These are phyloP conservation scores for Daedaleopsis sinensis DNA, from an alignment of 768 basidiomycete genomes.

Conservation along the genomic window DNA sequence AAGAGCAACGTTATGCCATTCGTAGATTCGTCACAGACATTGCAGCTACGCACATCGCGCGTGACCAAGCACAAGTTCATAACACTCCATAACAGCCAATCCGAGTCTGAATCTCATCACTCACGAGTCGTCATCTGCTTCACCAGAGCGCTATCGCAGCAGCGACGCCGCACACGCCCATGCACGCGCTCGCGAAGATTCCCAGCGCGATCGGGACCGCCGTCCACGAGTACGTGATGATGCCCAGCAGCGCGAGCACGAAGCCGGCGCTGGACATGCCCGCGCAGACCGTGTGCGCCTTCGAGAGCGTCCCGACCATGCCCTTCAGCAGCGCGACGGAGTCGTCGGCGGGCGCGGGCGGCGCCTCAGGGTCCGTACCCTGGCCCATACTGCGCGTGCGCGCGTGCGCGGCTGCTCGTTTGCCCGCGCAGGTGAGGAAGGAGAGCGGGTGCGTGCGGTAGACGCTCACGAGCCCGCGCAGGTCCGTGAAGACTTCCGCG, in stretches of 20 bases:
- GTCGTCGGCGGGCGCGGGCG: background rate
- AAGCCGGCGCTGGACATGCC: slow-evolving; percentile 23
- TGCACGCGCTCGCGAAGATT: slow-evolving; percentile 27
- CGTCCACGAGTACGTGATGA: slow-evolving; percentile 27
- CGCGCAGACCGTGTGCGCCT: slow-evolving; percentile 25
- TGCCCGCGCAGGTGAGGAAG: slow-evolving; percentile 9
- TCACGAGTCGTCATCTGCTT: background rate
- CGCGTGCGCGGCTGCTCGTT: background rate
- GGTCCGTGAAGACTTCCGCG: slow-evolving; percentile 15
- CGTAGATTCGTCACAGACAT: no score
- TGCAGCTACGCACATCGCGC: no score
- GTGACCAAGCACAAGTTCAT: background rate
- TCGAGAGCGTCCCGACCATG: slow-evolving; percentile 23
- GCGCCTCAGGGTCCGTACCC: slow-evolving; percentile 8
- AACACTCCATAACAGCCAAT: background rate
- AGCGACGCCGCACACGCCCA: slow-evolving; percentile 23
- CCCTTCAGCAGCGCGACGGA: slow-evolving; percentile 13
- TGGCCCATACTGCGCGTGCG: background rate
- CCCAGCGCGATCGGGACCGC: slow-evolving; percentile 21
- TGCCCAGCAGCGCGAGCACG: slow-evolving; percentile 20
- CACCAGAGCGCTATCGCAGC: slow-evolving; percentile 11
- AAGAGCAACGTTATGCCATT: no score
- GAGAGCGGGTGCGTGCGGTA: slow-evolving; percentile 23
- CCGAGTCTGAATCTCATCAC: background rate
- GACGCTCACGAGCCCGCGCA: slow-evolving; percentile 24